phyloP scores from a whole-genome alignment of 768 basidiomycete genomes.

The Mycena leptocephala region DNA sequence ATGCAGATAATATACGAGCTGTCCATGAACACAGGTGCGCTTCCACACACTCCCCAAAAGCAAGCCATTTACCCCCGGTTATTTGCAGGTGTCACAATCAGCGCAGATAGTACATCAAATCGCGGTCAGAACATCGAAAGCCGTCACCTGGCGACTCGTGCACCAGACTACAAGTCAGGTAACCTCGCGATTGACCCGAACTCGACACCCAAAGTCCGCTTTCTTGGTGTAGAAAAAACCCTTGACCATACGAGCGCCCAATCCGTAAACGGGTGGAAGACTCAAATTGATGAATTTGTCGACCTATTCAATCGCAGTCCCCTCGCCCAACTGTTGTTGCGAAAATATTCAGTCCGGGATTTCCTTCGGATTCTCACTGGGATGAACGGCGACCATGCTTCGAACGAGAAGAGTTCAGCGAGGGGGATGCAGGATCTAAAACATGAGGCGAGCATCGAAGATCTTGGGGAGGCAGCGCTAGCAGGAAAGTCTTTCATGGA shows the following conservation, averaged over 20 bases:
- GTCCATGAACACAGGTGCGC: too few species aligned
- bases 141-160: too few species aligned
- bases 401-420: slow-evolving; percentile 36
- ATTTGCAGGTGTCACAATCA: too few species aligned
- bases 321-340: background rate
- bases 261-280: background rate
- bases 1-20: too few species aligned
- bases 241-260: slow-evolving; percentile 8
- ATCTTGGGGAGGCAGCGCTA: slow-evolving; percentile 37
- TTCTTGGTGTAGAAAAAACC: slow-evolving; percentile 11
- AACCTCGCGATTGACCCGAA: too few species aligned
- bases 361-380: slow-evolving; percentile 29
- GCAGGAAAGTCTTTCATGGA: slow-evolving; percentile 21
- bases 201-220: slow-evolving; percentile 1
- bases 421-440: slow-evolving; percentile 33
- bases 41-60: too few species aligned
- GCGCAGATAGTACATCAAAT: too few species aligned
- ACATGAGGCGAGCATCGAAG: slow-evolving; percentile 16
- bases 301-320: slow-evolving; percentile 3
- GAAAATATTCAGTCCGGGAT: background rate
- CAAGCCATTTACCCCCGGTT: too few species aligned
- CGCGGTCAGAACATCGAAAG: too few species aligned
- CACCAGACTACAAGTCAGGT: too few species aligned
- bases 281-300: background rate
- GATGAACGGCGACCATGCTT: slow-evolving; percentile 47